Percentiles rank a stretch among this genome's conserved stretches.
Conservation (phyloP, 306 rosid species). For the Trifolium dubium region DNA sequence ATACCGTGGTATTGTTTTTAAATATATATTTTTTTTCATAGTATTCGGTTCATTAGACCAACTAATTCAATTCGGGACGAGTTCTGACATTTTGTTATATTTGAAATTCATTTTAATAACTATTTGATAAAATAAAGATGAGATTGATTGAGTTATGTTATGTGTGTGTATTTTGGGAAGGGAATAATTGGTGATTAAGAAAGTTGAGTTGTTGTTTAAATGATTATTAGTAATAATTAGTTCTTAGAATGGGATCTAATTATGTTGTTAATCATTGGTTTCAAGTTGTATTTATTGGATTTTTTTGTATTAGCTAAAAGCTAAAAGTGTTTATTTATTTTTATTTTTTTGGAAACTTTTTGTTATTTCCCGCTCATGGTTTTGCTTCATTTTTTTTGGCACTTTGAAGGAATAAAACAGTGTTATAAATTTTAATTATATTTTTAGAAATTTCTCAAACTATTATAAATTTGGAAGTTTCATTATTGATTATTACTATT, state of each 20-base stretch:
- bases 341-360: not conserved
- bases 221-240: not conserved
- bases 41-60: too few species aligned
- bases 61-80: too few species aligned
- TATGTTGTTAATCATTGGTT: constrained; percentile 5
- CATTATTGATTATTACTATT: not conserved
- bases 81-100: not conserved
- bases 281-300: constrained; percentile 1
- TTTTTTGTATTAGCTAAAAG: not conserved
- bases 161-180: not conserved
- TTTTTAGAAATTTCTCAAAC: constrained; percentile 4
- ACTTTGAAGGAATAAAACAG: constrained; percentile 6
- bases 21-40: too few species aligned
- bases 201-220: not conserved
- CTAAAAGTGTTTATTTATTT: not conserved
- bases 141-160: not conserved
- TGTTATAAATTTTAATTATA: not conserved
- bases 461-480: not conserved
- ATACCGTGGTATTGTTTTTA: constrained; percentile 55
- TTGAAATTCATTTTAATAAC: not conserved
- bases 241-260: constrained; percentile 23
- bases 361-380: not conserved
- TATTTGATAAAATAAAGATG: not conserved
- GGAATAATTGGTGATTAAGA: constrained; percentile 1
- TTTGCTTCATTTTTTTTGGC: constrained; percentile 1